Conservation (phyloP, 1,139 yeast genomes). For the Debaryomyces sp. region DNA sequence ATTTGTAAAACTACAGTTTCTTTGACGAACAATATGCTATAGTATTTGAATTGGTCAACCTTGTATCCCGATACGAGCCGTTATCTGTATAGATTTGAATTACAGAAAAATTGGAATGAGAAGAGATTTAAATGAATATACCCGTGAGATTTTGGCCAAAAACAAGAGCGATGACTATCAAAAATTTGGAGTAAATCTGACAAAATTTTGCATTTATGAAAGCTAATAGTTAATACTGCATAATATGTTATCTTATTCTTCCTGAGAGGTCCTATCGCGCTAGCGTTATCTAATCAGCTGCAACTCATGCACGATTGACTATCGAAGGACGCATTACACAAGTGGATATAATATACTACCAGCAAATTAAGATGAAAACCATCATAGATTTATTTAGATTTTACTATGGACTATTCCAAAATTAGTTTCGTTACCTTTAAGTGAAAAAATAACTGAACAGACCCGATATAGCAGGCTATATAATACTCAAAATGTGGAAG, state of each 20-base stretch:
- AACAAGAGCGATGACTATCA: too few relatives aligned
- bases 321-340: not conserved
- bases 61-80: too few relatives aligned
- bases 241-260: not conserved
- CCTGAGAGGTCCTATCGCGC: not conserved
- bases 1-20: too few relatives aligned
- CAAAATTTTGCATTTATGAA: too few relatives aligned
- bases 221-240: not conserved
- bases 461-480: conserved; percentile 27
- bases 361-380: too few relatives aligned
- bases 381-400: not conserved
- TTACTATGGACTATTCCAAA: not conserved
- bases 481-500: conserved; percentile 31
- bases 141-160: too few relatives aligned
- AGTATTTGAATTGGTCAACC: too few relatives aligned
- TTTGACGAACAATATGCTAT: too few relatives aligned
- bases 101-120: too few relatives aligned
- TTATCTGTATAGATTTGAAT: too few relatives aligned
- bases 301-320: not conserved
- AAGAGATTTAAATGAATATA: too few relatives aligned
- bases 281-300: not conserved
- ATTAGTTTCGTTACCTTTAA: conserved; percentile 9
- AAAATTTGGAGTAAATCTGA: too few relatives aligned
- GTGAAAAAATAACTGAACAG: conserved; percentile 27
- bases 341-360: not conserved